Evolutionary conservation across 306 rosid species (phyloP), one percentile per base, ranked within the genome.

Genomic region (Pyrus bretschneideri): DNA sequence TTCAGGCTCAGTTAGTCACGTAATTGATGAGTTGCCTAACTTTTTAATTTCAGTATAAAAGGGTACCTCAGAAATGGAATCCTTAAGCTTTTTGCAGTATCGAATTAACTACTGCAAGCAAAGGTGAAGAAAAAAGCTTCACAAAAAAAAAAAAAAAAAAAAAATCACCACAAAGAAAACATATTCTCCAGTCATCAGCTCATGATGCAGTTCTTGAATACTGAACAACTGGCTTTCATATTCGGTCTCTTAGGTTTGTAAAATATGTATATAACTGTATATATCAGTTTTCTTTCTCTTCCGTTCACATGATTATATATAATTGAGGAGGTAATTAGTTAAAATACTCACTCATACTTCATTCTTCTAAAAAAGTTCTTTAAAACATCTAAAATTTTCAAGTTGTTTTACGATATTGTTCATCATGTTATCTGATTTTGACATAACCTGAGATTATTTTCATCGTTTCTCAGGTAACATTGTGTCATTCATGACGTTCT

Each of bases 401-500:
- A 30, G 23, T 64, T 64, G 69, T 14, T 61, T 30, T 64, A 17
- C 6, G 2, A 23, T 64, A 61, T 15, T 51, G 15, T 30, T 30
- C 44, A 1, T 15, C 44, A 1, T 15, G 44, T 8, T 63, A 63
- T 31, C 22, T 64, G n/a, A 29, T 64, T 64, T 14, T 64, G 44
- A 31, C 44, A 6, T 6, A 9, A 23, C 11, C 3, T 61, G 19
- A 7, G 23, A 60, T 11, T 23, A 22, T 23, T 67, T 21, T 30
- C 30, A 17, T 17, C 8, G 21, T 51, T 51, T 51, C 73, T 19
- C 31, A 90, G 91, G 97, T 35, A 91, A 91, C 81, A 87, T 91
- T 11, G 87, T 91, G 19, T 73, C 92, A 6, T 91, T 91, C 72
- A 0, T 91, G 91, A 93, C 89, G 69, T 91, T 89, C 87, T 70